A percentile compares a stretch with the other conserved stretches of the same genome.
These are phyloP conservation scores for Mentha longifolia DNA, from an alignment of 257 asterid species.

Conservation along the genomic window DNA sequence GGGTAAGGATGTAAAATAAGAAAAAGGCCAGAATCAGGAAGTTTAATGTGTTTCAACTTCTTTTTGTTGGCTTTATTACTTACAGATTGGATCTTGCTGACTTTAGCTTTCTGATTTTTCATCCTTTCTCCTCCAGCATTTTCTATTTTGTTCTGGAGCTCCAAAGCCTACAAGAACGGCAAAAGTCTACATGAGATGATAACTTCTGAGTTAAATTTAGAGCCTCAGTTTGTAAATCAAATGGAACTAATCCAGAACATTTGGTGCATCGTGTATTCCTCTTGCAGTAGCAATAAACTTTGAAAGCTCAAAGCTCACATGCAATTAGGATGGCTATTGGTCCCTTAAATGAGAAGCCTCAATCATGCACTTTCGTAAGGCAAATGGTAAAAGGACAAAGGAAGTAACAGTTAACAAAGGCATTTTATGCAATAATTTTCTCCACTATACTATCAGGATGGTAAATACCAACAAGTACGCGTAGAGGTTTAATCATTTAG, in stretches of 20 bases:
- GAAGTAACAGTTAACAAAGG: not conserved
- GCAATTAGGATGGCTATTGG: not conserved
- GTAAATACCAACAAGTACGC: not conserved
- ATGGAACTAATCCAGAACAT: not conserved
- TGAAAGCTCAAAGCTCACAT: not conserved
- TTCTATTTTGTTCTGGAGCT: slow-evolving; percentile 90
- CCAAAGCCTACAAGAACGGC: slow-evolving; percentile 59
- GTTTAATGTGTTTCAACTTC: slow-evolving; percentile 1
- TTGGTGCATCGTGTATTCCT: not conserved
- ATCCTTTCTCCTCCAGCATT: slow-evolving; percentile 94
- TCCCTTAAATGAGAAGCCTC: not conserved
- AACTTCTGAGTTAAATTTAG: not conserved
- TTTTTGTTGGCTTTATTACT: slow-evolving; percentile 39
- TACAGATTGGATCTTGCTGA: slow-evolving; percentile 77
- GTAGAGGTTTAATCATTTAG: slow-evolving; percentile 17
- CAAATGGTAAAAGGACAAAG: not conserved
- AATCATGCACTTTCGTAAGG: not conserved
- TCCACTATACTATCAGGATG: not conserved
- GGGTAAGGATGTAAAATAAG: slow-evolving; percentile 16
- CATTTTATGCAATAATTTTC: not conserved
- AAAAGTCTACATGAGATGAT: slow-evolving; percentile 13
- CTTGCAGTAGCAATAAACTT: not conserved
- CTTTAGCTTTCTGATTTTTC: slow-evolving; percentile 72
- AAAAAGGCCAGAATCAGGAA: slow-evolving; percentile 16
- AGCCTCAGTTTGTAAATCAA: not conserved